phyloP scores from a whole-genome alignment of 352 stramenopile species.

The Poterioochromonas sp. region DNA sequence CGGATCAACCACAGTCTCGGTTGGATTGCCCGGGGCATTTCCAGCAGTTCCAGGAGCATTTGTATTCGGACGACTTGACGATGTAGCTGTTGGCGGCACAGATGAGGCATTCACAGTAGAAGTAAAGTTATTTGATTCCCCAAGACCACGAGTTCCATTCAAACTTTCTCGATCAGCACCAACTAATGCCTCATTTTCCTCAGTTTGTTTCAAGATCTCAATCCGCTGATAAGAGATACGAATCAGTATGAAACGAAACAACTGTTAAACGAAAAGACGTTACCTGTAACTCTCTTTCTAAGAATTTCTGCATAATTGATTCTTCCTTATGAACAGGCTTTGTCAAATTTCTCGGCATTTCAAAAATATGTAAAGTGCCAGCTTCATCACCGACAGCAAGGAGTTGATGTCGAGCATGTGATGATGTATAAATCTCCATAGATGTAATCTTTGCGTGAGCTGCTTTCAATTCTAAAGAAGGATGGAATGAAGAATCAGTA shows the following conservation, averaged over 20 bases:
- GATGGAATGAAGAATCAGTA: slow-evolving; percentile 73
- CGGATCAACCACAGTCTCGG: not conserved
- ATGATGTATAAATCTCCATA: slow-evolving; percentile 47
- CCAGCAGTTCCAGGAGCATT: not conserved
- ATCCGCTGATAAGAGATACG: no score
- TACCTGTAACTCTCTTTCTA: slow-evolving; percentile 70
- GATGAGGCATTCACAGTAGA: no score
- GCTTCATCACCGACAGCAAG: slow-evolving; percentile 76
- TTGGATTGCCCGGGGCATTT: not conserved
- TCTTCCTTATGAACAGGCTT: slow-evolving; percentile 66
- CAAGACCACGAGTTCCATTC: no score
- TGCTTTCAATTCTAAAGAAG: slow-evolving; percentile 31
- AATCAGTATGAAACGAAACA: no score
- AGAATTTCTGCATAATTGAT: slow-evolving; percentile 67
- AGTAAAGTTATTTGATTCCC: no score
- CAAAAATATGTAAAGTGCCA: slow-evolving; percentile 80
- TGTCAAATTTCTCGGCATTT: slow-evolving; percentile 73
- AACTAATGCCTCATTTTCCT: no score
- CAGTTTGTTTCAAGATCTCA: no score
- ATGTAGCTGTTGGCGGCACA: no score
- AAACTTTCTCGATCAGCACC: no score
- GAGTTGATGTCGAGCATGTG: slow-evolving; percentile 65
- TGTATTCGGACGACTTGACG: not conserved
- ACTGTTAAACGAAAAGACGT: no score
- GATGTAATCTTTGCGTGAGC: slow-evolving; percentile 60